phyloP scores from a whole-genome alignment of 148 eudicot species.

The Vaccinium myrtillus region DNA sequence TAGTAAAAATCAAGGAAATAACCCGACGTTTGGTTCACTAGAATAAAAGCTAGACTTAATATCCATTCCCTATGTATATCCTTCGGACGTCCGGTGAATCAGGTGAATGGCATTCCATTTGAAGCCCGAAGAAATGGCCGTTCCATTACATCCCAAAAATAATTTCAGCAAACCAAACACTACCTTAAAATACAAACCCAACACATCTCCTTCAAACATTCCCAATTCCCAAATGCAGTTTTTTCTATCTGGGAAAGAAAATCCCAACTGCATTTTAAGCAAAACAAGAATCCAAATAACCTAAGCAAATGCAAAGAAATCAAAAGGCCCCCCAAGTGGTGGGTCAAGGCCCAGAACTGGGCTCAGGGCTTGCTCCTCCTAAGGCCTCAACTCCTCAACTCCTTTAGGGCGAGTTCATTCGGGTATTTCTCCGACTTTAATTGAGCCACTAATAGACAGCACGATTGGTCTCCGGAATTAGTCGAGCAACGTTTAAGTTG shows the following conservation, averaged over 20 bases:
- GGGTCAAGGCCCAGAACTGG: too few species aligned
- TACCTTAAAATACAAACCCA: background rate
- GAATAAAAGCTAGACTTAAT: background rate
- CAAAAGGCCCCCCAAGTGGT: too few species aligned
- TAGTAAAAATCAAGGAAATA: background rate
- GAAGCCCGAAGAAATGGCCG: background rate
- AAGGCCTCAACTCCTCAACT: too few species aligned
- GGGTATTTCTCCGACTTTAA: too few species aligned
- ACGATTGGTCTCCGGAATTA: background rate
- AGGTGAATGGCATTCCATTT: background rate
- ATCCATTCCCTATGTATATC: background rate
- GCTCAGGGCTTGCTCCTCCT: too few species aligned
- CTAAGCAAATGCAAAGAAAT: background rate
- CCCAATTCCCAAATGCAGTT: background rate
- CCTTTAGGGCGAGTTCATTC: too few species aligned
- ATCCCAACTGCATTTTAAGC: background rate
- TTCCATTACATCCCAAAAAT: background rate
- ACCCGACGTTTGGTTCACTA: background rate
- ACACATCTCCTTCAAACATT: background rate
- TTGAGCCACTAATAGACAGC: background rate
- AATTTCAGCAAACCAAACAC: background rate
- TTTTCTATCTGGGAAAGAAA: background rate
- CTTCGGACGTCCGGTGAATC: background rate
- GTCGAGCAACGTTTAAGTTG: too few species aligned
- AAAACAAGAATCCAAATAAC: background rate